Base-by-base conservation (phyloP, 1,139 yeast species). In the Candida sp. region DNA sequence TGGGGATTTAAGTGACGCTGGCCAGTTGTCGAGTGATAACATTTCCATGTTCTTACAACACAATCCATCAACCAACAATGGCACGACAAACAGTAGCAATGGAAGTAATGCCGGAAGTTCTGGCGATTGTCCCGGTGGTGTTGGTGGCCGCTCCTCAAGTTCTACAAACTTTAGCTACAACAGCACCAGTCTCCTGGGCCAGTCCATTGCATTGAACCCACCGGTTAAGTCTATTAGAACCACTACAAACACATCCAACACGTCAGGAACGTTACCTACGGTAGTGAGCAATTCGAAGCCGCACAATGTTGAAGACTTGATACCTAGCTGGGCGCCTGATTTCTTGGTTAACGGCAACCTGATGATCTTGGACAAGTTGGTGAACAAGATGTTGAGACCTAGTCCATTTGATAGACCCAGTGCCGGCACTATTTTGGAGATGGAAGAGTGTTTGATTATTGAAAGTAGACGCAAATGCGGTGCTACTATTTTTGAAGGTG, bases 1-100 rank as follows among this genome's bases (percentile, higher is more conserved):
- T 45, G 99, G 99, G 1, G 99, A 94, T 67, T 75, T 96, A 55
- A 87, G 96, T 31, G 99, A 94, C 69, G 98, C 98, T 0, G 99
- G 99, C 0, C 83, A 86, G 59, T 75, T 94, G 54, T 88, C 96
- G 52, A 72, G 78, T 59, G 83, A 77, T 58, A 77, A 77, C 54
- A 72, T 78, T 44, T 73, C 79, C 56, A 81, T 77, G 57, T 77
- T 75, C 54, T 66, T 77, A 54, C 73, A 70, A 50, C 75, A 75
- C 58, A 70, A 72, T 31, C 51, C 49, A 17, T 40, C 47, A n/a
- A 42, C 52, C 7, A 38, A 47, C 30, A 43, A 34, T 25, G 47
- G 35, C 22, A 49, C 44, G 9, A 46, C 34, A 26, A 40, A 40
- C 25, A 51, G 48, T 25, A 46, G 50, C 11, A 48, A 49, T 23